Percentiles rank a stretch among this genome's conserved stretches.
phyloP scores from a whole-genome alignment of 2,329 filamentous ascomycete species.

The Cadophora sp. region DNA sequence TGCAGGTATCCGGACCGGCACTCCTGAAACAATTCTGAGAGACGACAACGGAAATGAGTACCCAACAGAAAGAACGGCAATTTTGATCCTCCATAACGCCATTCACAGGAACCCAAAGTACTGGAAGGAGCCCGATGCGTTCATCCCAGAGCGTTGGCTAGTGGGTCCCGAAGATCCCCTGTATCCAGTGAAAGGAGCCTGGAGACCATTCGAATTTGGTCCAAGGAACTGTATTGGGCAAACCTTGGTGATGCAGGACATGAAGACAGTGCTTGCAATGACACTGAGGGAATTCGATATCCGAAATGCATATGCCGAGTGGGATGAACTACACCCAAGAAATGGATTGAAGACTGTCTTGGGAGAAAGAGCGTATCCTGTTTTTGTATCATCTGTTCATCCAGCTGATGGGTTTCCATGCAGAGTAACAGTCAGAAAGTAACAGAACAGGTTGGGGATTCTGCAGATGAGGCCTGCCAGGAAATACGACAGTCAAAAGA shows the following conservation, averaged over 20 bases:
- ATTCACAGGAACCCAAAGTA: conserved; percentile 48
- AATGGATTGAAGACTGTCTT: conserved; percentile 27
- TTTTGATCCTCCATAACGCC: conserved; percentile 29
- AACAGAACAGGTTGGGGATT: neutral
- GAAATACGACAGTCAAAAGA: neutral
- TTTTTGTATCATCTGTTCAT: conserved; percentile 31
- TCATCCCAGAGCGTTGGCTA: conserved; percentile 56
- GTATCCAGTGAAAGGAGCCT: conserved; percentile 51
- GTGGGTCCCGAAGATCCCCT: conserved; percentile 44
- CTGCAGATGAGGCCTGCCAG: neutral
- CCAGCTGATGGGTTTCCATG: conserved; percentile 34
- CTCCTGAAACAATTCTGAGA: conserved; percentile 21
- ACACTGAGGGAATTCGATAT: conserved; percentile 46
- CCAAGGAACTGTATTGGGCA: conserved; percentile 63
- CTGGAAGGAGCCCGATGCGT: conserved; percentile 53
- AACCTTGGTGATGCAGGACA: conserved; percentile 56
- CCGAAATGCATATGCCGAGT: conserved; percentile 33
- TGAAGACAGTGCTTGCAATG: conserved; percentile 54
- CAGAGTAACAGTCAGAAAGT: conserved; percentile 45
- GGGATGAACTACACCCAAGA: conserved; percentile 24
- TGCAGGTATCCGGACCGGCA: conserved; percentile 27
- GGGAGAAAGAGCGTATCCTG: conserved; percentile 34
- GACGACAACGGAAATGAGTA: conserved; percentile 28
- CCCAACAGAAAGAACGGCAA: conserved; percentile 28
- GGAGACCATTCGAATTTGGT: conserved; percentile 62